These are phyloP conservation scores for Grosmannia penicillata DNA, from an alignment of 2,329 filamentous ascomycete genomes.

Conservation along the genomic window DNA sequence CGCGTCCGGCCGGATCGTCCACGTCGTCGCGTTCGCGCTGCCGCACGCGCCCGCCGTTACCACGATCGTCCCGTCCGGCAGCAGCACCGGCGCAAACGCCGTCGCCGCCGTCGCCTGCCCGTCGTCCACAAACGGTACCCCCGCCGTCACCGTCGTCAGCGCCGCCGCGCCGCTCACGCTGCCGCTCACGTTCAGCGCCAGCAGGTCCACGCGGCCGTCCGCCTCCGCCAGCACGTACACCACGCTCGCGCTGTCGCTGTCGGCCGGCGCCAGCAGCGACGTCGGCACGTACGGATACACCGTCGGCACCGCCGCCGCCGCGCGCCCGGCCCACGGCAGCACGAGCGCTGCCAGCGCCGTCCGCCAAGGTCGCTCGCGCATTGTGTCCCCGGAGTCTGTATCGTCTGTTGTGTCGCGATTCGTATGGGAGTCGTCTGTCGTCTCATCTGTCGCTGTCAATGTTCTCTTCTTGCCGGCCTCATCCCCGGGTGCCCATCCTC, in stretches of 20 bases:
- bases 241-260: slow-evolving; percentile 26
- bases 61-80: slow-evolving; percentile 52
- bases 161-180: slow-evolving; percentile 31
- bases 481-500: too few relatives aligned
- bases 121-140: slow-evolving; percentile 48
- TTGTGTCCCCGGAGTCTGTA: too few relatives aligned
- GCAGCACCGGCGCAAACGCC: slow-evolving; percentile 54
- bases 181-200: slow-evolving; percentile 50
- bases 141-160: slow-evolving; percentile 35
- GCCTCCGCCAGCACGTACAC: slow-evolving; percentile 58
- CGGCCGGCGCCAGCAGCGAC: slow-evolving; percentile 44
- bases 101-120: slow-evolving; percentile 21
- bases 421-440: too few relatives aligned
- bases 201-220: slow-evolving; percentile 32
- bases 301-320: too few relatives aligned
- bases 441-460: too few relatives aligned
- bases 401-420: too few relatives aligned
- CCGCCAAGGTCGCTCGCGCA: too few relatives aligned
- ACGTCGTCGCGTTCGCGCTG: slow-evolving; percentile 39
- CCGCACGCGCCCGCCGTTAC: slow-evolving; percentile 61
- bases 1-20: slow-evolving; percentile 43
- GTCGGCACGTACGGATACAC: slow-evolving; percentile 66
- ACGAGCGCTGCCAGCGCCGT: too few relatives aligned
- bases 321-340: too few relatives aligned
- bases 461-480: too few relatives aligned